Evolutionary conservation across 2,329 filamentous ascomycete species (phyloP), one percentile per base, ranked within the genome.

Genomic region (Aspergillus fumigatiaffinis): DNA sequence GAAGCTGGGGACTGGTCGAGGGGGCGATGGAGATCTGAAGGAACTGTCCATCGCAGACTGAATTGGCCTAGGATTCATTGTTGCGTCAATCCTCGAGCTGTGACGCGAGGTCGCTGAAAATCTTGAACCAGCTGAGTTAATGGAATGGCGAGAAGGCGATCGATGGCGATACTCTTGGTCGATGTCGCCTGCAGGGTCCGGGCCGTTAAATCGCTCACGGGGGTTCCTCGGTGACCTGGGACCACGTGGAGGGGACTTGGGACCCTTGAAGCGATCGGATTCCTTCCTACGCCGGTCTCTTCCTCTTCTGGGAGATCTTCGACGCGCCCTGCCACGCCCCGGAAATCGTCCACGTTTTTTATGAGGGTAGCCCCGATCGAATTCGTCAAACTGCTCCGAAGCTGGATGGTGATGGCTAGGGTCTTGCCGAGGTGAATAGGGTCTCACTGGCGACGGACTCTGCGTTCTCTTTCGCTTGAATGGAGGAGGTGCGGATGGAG

Each of bases 391-490:
- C 41, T 68, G 65, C 41, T 70, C 71, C 44, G 67, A 63, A 52
- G 61, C 58, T 55, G 65, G 63, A 56, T 60, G 61, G 52, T 61
- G 67, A 53, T 63, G 61, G 50, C 54, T 52, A 8, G 57, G 59
- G 20, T 63, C 63, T 28, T 60, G 63, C 29, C 67, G 64, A 35
- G 67, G 68, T 50, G 66, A 66, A 25, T 60, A 68, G 54, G 65
- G 66, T 41, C 62, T 64, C 50, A 65, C 66, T 48, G 72, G 73
- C 29, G 76, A 77, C 54, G 73, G 73, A 60, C 74, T 77, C 55
- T 73, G 71, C 55, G 71, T 77, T 59, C 75, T 71, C 62, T 72
- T 73, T 51, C 74, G 70, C 68, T 76, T 76, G 32, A 64, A 65
- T 54, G 70, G 66, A 29, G 65, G 64, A 56, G 66, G 68, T 53